These are phyloP conservation scores for Trichophyton mentagrophytes DNA, from an alignment of 2,329 filamentous ascomycete genomes.

Conservation along the genomic window DNA sequence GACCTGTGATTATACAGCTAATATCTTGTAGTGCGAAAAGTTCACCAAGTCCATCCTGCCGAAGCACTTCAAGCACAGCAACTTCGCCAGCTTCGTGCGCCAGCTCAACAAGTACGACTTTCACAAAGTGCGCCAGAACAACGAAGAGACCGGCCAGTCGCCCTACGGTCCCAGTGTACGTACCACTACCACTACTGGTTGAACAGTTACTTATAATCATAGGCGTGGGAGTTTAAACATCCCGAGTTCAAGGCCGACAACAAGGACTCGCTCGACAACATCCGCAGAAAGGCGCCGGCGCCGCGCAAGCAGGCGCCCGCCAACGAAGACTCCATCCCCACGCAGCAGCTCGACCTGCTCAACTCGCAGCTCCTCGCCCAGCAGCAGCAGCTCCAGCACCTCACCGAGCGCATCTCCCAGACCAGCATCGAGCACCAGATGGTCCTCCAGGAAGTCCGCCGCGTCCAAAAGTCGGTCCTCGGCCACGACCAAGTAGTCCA, in stretches of 20 bases:
- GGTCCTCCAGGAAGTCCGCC: slow-evolving; percentile 51
- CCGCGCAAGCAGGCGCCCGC: slow-evolving; percentile 59
- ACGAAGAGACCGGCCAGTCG: slow-evolving; percentile 70
- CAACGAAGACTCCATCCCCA: slow-evolving; percentile 63
- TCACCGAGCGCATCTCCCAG: slow-evolving; percentile 75
- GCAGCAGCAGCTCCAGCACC: slow-evolving; percentile 77
- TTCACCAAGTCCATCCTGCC: slow-evolving; percentile 95
- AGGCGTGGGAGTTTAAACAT: slow-evolving; percentile 96
- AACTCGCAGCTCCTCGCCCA: slow-evolving; percentile 80
- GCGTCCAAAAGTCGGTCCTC: slow-evolving; percentile 56
- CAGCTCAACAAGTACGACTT: slow-evolving; percentile 98
- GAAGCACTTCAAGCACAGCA: slow-evolving; percentile 98
- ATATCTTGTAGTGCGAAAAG: slow-evolving; percentile 65
- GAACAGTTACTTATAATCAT: not conserved
- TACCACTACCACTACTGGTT: too few species aligned
- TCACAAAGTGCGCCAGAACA: slow-evolving; percentile 89
- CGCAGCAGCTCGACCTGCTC: slow-evolving; percentile 78
- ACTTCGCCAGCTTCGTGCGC: slow-evolving; percentile 91
- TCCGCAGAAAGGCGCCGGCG: slow-evolving; percentile 85
- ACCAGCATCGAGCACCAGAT: slow-evolving; percentile 55
- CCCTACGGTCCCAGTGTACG: slow-evolving; percentile 68
- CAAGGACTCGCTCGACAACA: slow-evolving; percentile 93
- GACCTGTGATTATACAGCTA: too few species aligned
- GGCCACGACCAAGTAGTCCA: slow-evolving; percentile 61
- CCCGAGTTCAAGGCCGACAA: slow-evolving; percentile 92